Base-by-base conservation (phyloP, 148 eudicot species). In the Nyssa sinensis region DNA sequence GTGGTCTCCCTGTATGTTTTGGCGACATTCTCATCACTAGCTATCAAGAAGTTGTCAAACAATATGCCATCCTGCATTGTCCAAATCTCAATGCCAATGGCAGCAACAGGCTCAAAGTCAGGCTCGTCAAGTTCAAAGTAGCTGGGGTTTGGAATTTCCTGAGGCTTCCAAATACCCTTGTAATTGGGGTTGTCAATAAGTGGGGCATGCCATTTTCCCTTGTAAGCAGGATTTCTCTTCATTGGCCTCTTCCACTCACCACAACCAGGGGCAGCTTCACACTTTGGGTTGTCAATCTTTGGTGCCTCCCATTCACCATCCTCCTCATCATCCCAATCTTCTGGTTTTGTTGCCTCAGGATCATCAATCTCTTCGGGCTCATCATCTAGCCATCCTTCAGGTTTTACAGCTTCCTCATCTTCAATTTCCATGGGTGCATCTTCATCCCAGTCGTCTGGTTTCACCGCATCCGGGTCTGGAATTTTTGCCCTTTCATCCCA, bases 221-320 rank as follows among this genome's bases (percentile, higher is more conserved):
- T 95, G 86, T 90, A 95, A 63, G 88, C 96, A 2, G 98, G 97
- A 80, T 92, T 92, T 14, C 78, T 83, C 85, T 88, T 92, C 85
- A 79, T 86, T 35, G 97, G 94, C 66, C 85, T 88, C 90, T 88
- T 92, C 97, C 97, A 92, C 80, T 90, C 97, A 53, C 97, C 97
- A 83, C 98, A 95, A 35, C 98, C 98, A 63, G 97, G 97, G 66
- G 96, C 98, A 33, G 67, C 80, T 17, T 75, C 87, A 81, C 98
- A 95, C 74, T 89, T 93, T 0, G 96, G 98, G 77, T 92, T 95
- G 30, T 88, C 96, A 69, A 92, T 81, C 83, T 92, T 90, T 5
- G 98, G 98, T 70, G 94, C 96, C 80, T 95, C 98, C 93, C 97
- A 95, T 78, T 89, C 93, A 77, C 98, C 98, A 88, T 95, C 98